These are phyloP conservation scores for Sarcodon sp. DNA, from an alignment of 768 basidiomycete genomes.

Conservation along the genomic window DNA sequence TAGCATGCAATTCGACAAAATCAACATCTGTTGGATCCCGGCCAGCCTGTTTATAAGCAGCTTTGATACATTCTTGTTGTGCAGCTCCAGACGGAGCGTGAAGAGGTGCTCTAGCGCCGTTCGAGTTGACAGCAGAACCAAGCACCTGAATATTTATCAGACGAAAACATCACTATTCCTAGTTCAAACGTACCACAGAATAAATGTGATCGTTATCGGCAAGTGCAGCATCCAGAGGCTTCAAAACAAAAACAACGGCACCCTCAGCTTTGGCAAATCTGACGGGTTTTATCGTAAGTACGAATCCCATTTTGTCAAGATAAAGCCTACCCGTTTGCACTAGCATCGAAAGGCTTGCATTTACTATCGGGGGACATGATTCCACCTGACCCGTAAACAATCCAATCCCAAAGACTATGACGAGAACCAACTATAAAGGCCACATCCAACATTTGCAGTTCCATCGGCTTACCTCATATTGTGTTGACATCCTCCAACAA, in stretches of 20 bases:
- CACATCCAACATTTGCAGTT: too few species aligned
- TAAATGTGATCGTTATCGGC: constrained; percentile 27
- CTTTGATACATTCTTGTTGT: constrained; percentile 23
- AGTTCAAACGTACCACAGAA: constrained; percentile 19
- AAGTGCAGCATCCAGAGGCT: constrained; percentile 24
- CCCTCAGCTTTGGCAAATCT: constrained; percentile 29
- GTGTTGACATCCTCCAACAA: constrained; percentile 32
- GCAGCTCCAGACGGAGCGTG: constrained; percentile 24
- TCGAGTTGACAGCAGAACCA: constrained; percentile 24
- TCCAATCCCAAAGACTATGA: constrained; percentile 20
- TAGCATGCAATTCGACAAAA: constrained; percentile 37
- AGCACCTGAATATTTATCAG: constrained; percentile 18
- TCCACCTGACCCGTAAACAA: constrained; percentile 22
- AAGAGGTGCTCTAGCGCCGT: constrained; percentile 23
- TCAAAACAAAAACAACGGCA: constrained; percentile 24
- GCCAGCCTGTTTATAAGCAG: constrained; percentile 19
- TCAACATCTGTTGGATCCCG: constrained; percentile 26
- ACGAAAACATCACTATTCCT: background rate
- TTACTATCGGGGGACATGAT: constrained; percentile 27
- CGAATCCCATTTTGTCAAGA: background rate
- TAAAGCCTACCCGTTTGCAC: constrained; percentile 25
- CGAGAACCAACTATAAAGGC: background rate
- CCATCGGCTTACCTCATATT: constrained; percentile 10
- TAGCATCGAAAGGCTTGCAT: constrained; percentile 31
- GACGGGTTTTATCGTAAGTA: background rate